phyloP scores from a whole-genome alignment of 1,284 basidiomycete genomes.

The Schizopora paradoxa region DNA sequence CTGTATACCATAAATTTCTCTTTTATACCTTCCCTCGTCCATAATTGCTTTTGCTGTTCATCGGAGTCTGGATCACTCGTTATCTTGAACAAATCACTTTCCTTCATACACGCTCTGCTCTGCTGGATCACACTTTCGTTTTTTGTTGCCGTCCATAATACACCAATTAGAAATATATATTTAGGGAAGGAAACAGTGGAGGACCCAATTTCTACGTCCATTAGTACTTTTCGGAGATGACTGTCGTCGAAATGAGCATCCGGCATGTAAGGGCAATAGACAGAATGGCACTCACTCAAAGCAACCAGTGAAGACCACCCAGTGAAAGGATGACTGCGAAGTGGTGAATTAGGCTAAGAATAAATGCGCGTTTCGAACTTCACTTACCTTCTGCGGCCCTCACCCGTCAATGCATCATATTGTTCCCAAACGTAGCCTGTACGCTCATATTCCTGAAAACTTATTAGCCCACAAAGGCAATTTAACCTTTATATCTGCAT shows the following conservation, averaged over 20 bases:
- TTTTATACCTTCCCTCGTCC: not conserved
- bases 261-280: constrained; percentile 2
- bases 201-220: not conserved
- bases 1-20: not conserved
- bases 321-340: constrained; percentile 78
- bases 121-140: not conserved
- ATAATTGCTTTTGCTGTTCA: not conserved
- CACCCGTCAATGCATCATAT: constrained; percentile 79
- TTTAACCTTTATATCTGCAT: constrained; percentile 16
- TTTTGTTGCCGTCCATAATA: constrained; percentile 1
- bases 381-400: constrained; percentile 74
- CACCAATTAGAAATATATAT: not conserved
- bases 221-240: constrained; percentile 56
- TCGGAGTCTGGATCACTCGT: not conserved
- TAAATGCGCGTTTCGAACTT: constrained; percentile 22
- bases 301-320: constrained; percentile 88
- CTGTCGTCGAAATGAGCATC: constrained; percentile 28
- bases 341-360: constrained; percentile 8
- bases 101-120: constrained; percentile 1
- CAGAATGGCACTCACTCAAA: constrained; percentile 49
- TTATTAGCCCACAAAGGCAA: constrained; percentile 8
- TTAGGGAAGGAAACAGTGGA: not conserved
- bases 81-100: not conserved
- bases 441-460: constrained; percentile 78
- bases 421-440: constrained; percentile 97